Conservation (phyloP, 192 early-diverging fungal genomes). For the Phycomyces blakesleeanus region DNA sequence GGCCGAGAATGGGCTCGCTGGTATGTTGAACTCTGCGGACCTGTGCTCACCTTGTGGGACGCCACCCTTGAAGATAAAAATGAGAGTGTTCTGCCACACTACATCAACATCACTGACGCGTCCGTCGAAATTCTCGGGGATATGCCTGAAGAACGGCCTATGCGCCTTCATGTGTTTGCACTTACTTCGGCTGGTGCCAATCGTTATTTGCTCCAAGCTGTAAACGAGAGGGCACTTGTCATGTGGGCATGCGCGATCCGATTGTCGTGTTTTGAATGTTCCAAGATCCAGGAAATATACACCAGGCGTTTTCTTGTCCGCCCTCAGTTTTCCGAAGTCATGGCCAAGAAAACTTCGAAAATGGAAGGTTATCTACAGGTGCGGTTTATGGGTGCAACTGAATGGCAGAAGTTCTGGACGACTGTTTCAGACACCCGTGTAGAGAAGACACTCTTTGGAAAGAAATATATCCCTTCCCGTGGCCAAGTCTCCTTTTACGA, state of each 20-base stretch:
- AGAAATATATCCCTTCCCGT: slow-evolving; percentile 38
- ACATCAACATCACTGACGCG: slow-evolving; percentile 76
- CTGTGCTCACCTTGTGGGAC: slow-evolving; percentile 63
- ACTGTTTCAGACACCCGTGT: slow-evolving; percentile 50
- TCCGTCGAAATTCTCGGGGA: slow-evolving; percentile 56
- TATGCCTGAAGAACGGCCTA: slow-evolving; percentile 40
- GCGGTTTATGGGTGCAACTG: slow-evolving; percentile 44
- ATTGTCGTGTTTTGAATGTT: slow-evolving; percentile 70
- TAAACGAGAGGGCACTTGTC: slow-evolving; percentile 46
- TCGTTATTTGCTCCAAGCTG: slow-evolving; percentile 57
- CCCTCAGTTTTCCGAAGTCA: slow-evolving; percentile 43
- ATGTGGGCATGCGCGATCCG: slow-evolving; percentile 68
- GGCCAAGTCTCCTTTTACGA: slow-evolving; percentile 53
- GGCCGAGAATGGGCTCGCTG: slow-evolving; percentile 68
- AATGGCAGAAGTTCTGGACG: slow-evolving; percentile 47
- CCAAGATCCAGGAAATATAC: slow-evolving; percentile 73
- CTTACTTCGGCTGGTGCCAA: slow-evolving; percentile 71
- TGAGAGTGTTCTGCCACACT: slow-evolving; percentile 55
- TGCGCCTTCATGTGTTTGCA: slow-evolving; percentile 53
- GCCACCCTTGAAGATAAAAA: slow-evolving; percentile 26
- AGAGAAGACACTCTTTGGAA: slow-evolving; percentile 43
- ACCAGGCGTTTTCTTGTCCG: slow-evolving; percentile 52
- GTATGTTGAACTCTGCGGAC: slow-evolving; percentile 70
- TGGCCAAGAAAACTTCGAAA: slow-evolving; percentile 40
- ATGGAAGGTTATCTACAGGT: slow-evolving; percentile 56